These are phyloP conservation scores for Stagonosporopsis rhizophila DNA, from an alignment of 2,329 filamentous ascomycete species.

Conservation along the genomic window DNA sequence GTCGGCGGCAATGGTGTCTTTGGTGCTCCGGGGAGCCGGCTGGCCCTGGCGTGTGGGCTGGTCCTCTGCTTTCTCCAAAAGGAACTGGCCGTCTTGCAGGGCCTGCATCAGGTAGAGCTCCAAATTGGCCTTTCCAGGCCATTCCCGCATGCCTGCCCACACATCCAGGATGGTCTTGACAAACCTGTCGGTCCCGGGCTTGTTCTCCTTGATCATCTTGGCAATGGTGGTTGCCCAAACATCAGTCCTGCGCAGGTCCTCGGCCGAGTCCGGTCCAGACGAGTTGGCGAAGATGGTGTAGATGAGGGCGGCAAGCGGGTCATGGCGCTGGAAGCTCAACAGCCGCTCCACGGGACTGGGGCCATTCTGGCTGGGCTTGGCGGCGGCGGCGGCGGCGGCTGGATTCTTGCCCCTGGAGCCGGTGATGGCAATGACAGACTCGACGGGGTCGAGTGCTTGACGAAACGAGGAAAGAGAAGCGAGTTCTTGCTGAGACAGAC, in stretches of 20 bases:
- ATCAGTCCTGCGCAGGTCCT: slow-evolving; percentile 79
- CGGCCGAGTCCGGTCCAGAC: slow-evolving; percentile 78
- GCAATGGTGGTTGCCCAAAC: slow-evolving; percentile 91
- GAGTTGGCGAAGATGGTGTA: slow-evolving; percentile 91
- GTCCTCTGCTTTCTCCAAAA: slow-evolving; percentile 84
- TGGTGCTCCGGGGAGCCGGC: slow-evolving; percentile 74
- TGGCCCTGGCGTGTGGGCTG: slow-evolving; percentile 72
- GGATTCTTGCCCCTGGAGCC: slow-evolving; percentile 57
- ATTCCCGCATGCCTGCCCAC: slow-evolving; percentile 86
- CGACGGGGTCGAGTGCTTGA: slow-evolving; percentile 78
- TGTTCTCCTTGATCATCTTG: slow-evolving; percentile 78
- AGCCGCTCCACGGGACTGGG: slow-evolving; percentile 79
- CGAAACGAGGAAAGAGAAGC: slow-evolving; percentile 79
- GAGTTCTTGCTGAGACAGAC: slow-evolving; percentile 77
- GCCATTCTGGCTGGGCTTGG: slow-evolving; percentile 57
- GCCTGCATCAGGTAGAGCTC: slow-evolving; percentile 96
- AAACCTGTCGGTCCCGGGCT: slow-evolving; percentile 78
- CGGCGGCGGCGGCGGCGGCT: slow-evolving; percentile 44
- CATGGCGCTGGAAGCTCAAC: slow-evolving; percentile 86
- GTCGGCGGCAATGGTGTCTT: slow-evolving; percentile 82
- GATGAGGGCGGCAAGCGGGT: slow-evolving; percentile 82
- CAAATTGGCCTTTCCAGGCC: slow-evolving; percentile 87
- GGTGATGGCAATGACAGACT: slow-evolving; percentile 80
- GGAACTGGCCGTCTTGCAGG: slow-evolving; percentile 88
- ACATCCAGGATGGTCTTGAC: slow-evolving; percentile 84